phyloP scores from a whole-genome alignment of 1,284 basidiomycete species.

The Taiwanofungus camphoratus region DNA sequence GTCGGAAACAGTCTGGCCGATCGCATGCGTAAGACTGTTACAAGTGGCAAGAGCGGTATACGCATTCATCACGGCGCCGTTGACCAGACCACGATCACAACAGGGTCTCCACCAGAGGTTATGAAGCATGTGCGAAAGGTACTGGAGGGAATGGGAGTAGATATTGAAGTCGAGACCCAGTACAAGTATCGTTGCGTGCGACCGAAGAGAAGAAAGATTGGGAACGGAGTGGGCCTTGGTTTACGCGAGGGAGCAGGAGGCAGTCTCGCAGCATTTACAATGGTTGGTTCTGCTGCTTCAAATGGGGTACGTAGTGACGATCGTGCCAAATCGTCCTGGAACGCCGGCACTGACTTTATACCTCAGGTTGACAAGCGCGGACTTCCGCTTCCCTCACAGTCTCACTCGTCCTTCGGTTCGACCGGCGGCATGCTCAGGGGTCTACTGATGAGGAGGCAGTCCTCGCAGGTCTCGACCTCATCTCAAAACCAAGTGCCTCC shows the following conservation, averaged over 20 bases:
- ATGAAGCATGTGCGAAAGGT: constrained; percentile 81
- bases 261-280: constrained; percentile 66
- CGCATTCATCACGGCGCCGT: constrained; percentile 90
- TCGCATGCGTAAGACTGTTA: constrained; percentile 28
- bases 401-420: constrained; percentile 44
- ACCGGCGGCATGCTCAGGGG: constrained; percentile 79
- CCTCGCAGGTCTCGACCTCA: constrained; percentile 63
- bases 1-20: constrained; percentile 39
- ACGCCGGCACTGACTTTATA: neutral
- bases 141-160: constrained; percentile 87
- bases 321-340: neutral
- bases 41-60: constrained; percentile 50
- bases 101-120: constrained; percentile 78
- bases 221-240: constrained; percentile 33
- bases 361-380: constrained; percentile 79
- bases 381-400: constrained; percentile 69
- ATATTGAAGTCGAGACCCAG: constrained; percentile 81
- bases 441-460: constrained; percentile 81
- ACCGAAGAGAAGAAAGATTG: constrained; percentile 61
- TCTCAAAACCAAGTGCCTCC: constrained; percentile 13
- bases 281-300: constrained; percentile 73
- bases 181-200: constrained; percentile 84
- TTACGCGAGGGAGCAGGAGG: constrained; percentile 36
- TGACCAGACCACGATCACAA: constrained; percentile 89
- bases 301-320: constrained; percentile 60